Base-by-base conservation (phyloP, 2,329 filamentous ascomycete species). In the Paradendryphiella salina region DNA sequence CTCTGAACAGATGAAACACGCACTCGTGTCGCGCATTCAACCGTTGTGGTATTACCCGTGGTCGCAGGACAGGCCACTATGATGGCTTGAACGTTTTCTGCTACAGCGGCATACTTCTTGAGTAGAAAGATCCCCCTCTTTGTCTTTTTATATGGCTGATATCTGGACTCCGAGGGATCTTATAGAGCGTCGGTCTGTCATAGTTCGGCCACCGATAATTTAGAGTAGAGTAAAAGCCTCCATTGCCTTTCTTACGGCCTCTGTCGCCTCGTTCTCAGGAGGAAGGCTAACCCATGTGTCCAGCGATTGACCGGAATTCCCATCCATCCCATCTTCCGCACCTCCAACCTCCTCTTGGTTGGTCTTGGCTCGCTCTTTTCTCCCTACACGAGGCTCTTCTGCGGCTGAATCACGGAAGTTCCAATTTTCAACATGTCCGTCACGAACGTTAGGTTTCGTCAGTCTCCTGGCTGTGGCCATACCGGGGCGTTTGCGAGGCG, bases 181-280 rank as follows among this genome's bases (percentile, higher is more conserved):
- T 6, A 26, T 26, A 26, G 23, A 26, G 23, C 23, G 23, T 26
- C 8, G 23, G 23, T 10, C 8, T 10, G 8, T 26, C 23, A 4
- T 10, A 15, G 18, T 13, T 14, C 11, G 18, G 18, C 7, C 7
- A 11, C n/a, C 9, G 13, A 23, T 9, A 17, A 10, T n/a, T 33
- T 15, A 50, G 17, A 45, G 33, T 28, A 43, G 37, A 39, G 38
- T 46, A 17, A 52, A 49, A 5, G 45, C 39, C 29, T 52, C 44
- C 44, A 52, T 48, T 0, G 50, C 50, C 28, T 49, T 48, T 7
- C 39, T 39, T 15, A 52, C 50, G 14, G 50, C 50, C 45, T 52
- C 45, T 14, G 45, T 48, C 17, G 50, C 39, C 18, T 41, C 50
- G 32, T 41, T 33, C 18, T 51, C 42, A 32, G 48, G 31, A 46